Evolutionary conservation across 345 rosid species (phyloP), one percentile per base, ranked within the genome.

Genomic region (Nasturtium officinale): DNA sequence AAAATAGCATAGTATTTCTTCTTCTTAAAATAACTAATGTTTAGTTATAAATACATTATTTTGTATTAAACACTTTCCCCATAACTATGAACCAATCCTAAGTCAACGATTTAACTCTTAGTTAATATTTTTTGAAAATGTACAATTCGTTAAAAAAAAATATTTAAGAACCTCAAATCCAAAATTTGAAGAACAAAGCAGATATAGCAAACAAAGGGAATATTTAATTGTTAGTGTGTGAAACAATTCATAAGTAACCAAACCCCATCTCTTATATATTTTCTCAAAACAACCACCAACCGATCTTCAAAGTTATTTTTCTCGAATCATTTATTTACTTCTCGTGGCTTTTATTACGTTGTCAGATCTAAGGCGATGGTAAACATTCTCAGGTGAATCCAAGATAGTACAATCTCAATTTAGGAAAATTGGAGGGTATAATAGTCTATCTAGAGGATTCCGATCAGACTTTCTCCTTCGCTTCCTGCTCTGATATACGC

Each of bases 281-380:
- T 61, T 59, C 28, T 61, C 18, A 43, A 67, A 61, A 67, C 25
- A 51, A 16, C 11, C 18, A 75, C 69, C 74, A 75, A 68, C 74
- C 64, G 74, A 61, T 75, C 74, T 68, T 75, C 74, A 75, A 75
- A 67, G 10, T 32, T 32, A 21, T 15, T 23, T 0, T 23, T 30
- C 9, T 42, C 2, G 42, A 75, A 52, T 67, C 25, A 75, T 51
- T 57, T 30, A 51, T 75, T 60, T 67, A 42, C 74, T 60, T 51
- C 62, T 67, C 62, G 20, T 60, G 73, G 61, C 67, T 25, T 48
- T 26, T 38, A 18, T 50, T 25, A 46, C 72, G 47, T 57, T 61
- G 38, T 35, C 0, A 9, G 0, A 9, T 0, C 0, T 8, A 63
- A 15, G 60, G 4, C 2, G 10, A 18, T 47, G 53, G 72, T 74